Conservation (phyloP, 2,329 filamentous ascomycete genomes). For the Aspergillus fumigatiaffinis region DNA sequence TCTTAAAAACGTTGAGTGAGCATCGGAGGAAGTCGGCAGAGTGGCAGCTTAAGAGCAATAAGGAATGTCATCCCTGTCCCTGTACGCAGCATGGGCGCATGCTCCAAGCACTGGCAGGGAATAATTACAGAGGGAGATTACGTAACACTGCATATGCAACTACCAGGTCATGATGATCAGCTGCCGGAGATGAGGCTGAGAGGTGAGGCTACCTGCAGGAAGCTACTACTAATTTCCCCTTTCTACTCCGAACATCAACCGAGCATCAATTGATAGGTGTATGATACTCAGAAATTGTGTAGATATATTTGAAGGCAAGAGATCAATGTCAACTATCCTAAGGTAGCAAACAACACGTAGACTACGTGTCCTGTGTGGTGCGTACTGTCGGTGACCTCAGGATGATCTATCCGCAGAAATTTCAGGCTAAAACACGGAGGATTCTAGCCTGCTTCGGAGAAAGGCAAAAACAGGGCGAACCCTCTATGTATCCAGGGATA, state of each 20-base stretch:
- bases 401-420: neutral
- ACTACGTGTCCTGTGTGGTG: too few species aligned
- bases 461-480: too few species aligned
- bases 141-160: neutral
- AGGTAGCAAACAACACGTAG: neutral
- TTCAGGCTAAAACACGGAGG: neutral
- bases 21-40: neutral
- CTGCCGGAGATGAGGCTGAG: neutral
- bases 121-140: neutral
- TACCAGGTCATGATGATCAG: neutral
- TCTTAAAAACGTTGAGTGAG: too few species aligned
- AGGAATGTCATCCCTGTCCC: too few species aligned
- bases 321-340: neutral
- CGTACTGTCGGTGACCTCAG: neutral
- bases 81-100: neutral
- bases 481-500: neutral
- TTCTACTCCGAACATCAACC: too few species aligned
- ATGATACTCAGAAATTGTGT: neutral
- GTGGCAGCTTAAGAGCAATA: neutral
- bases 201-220: neutral
- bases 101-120: neutral
- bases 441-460: neutral
- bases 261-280: neutral
- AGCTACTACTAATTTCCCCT: too few species aligned
- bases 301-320: neutral